Conservation (phyloP, 2,329 filamentous ascomycete species). For the Dactylellina parvicollis region DNA sequence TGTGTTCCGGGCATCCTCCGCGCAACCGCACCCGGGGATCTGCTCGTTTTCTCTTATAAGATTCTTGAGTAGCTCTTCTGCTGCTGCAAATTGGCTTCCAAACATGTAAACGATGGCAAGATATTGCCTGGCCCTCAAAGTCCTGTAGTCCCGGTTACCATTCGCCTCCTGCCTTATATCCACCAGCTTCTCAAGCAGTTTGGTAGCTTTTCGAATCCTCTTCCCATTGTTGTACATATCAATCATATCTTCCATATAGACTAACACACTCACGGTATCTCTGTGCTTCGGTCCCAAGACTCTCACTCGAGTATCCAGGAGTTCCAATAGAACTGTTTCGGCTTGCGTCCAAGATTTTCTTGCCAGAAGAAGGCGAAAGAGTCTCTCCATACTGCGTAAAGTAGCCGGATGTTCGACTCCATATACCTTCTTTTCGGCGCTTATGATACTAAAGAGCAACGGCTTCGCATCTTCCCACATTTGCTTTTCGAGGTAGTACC, state of each 20-base stretch:
- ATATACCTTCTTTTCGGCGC: not conserved
- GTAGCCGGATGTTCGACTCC: not conserved
- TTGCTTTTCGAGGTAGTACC: not conserved
- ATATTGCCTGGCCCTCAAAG: not conserved
- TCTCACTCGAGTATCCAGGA: not conserved
- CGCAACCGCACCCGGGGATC: not conserved
- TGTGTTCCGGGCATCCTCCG: not conserved
- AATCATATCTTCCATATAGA: not conserved
- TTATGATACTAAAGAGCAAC: not conserved
- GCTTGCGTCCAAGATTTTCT: not conserved
- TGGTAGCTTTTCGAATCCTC: not conserved
- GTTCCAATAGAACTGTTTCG: not conserved
- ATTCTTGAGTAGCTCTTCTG: not conserved
- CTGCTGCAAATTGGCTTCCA: not conserved
- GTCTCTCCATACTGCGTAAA: not conserved
- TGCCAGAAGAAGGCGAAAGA: not conserved
- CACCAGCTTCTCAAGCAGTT: not conserved
- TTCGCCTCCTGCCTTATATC: not conserved
- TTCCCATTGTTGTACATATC: not conserved
- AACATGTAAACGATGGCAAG: not conserved
- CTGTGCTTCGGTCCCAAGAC: slow-evolving; percentile 2
- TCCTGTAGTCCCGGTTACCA: not conserved
- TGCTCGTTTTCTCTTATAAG: not conserved
- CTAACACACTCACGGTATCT: not conserved
- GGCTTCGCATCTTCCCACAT: not conserved